A percentile compares a stretch with the other conserved stretches of the same genome.
These are phyloP conservation scores for Trichophyton mentagrophytes DNA, from an alignment of 2,329 filamentous ascomycete species.

Conservation along the genomic window DNA sequence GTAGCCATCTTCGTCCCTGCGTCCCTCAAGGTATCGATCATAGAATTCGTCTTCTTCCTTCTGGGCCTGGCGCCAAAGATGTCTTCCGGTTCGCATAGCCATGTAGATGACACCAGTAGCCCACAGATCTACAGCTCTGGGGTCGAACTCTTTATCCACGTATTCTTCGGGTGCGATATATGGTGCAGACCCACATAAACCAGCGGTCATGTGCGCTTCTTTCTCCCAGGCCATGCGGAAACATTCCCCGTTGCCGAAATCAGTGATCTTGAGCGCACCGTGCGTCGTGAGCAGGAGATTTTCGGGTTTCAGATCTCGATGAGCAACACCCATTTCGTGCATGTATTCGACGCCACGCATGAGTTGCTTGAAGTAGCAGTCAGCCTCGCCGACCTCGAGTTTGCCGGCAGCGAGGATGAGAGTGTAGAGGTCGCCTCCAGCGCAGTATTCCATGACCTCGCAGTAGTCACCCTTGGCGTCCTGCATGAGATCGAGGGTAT, in stretches of 20 bases:
- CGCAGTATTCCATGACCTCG: conserved; percentile 99
- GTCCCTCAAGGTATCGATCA: conserved; percentile 80
- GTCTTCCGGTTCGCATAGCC: conserved; percentile 94
- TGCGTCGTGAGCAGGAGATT: conserved; percentile 88
- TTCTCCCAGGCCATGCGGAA: conserved; percentile 99
- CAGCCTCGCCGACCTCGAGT: conserved; percentile 76
- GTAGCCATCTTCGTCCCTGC: conserved; percentile 89
- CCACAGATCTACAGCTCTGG: conserved; percentile 95
- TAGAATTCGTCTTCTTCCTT: conserved; percentile 98
- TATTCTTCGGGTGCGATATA: conserved; percentile 98
- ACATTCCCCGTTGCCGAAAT: conserved; percentile 97
- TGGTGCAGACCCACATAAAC: conserved; percentile 87
- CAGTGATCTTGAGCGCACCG: conserved; percentile 90
- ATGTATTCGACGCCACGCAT: conserved; percentile 99
- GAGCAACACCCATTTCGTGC: conserved; percentile 97
- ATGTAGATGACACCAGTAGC: conserved; percentile 98
- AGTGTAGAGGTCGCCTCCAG: conserved; percentile 89
- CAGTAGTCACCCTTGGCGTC: conserved; percentile 96
- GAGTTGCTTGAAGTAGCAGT: conserved; percentile 98
- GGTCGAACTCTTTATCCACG: conserved; percentile 87
- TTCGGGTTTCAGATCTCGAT: conserved; percentile 92
- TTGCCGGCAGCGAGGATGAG: conserved; percentile 83
- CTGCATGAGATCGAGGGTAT: conserved; percentile 87
- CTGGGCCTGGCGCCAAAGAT: conserved; percentile 93
- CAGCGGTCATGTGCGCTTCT: conserved; percentile 94